Base-by-base conservation (phyloP, 1,139 yeast species). In the Zygoascus hellenicus region DNA sequence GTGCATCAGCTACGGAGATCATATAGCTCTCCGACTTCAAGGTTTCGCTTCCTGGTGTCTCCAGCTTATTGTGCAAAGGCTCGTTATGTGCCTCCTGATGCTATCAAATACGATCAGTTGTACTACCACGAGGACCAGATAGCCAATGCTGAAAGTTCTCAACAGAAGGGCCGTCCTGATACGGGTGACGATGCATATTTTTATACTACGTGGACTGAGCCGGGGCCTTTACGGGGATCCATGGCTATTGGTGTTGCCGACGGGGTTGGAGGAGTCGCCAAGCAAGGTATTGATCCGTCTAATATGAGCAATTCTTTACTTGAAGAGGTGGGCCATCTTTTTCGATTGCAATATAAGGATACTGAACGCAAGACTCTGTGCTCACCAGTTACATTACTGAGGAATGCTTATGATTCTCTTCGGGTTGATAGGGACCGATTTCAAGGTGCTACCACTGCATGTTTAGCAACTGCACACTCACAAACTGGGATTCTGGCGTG, bases 261-360 rank as follows among this genome's bases (percentile, higher is more conserved):
- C 65, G 98, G 98, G 15, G 97, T 92, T 5, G 97, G 97, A 14
- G 97, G 97, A 1, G 92, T 97, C 97, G 78, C 88, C 2, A 92
- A 86, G 55, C 82, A 87, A 37, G 97, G 97, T 0, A 85, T 81
- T 57, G 97, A 90, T 63, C 86, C 96, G 1, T 78, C 68, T 3
- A 62, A 58, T 19, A 62, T 69, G 46, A 61, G 69, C 45, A 61
- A 62, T 38, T 62, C 64, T 7, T 54, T 69, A 30, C 63, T 70
- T 44, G 58, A 60, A n/a, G 56, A 61, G 14, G 62, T 69, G 62
- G 55, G 54, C 19, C 41, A 47, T 9, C 49, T 48, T 31, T 57
- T 55, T 44, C 29, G 14, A 6, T 7, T 29, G n/a, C 10, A 38
- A 28, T 49, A 48, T 31, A 38, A 39, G n/a, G 38, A 47, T 15